Conservation (phyloP, 371 early-diverging fungal genomes). For the Neoconidiobolus thromboides region DNA sequence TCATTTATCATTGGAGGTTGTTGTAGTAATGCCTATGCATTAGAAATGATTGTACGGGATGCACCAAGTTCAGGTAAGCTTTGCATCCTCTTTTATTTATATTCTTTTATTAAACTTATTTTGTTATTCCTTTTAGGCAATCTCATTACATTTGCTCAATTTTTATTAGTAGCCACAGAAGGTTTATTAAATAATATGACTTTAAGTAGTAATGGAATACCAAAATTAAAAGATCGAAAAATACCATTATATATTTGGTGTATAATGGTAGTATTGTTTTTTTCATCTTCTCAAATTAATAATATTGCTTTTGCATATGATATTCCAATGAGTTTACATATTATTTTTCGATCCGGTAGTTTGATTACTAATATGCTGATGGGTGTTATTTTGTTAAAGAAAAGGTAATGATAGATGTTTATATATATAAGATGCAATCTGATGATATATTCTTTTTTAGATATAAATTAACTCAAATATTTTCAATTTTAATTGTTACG, state of each 20-base stretch:
- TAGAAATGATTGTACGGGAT: constrained; percentile 55
- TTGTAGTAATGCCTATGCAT: constrained; percentile 70
- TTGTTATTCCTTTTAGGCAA: constrained; percentile 19
- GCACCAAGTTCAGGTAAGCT: constrained; percentile 4
- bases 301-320: constrained; percentile 60
- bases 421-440: no score
- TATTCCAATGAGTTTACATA: constrained; percentile 74
- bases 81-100: constrained; percentile 2
- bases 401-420: constrained; percentile 23
- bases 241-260: constrained; percentile 60
- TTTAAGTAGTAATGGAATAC: constrained; percentile 21
- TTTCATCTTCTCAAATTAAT: constrained; percentile 55
- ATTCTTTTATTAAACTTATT: constrained; percentile 2
- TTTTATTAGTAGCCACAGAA: constrained; percentile 49
- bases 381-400: constrained; percentile 46
- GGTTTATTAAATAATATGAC: constrained; percentile 42
- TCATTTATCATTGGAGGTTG: constrained; percentile 73
- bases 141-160: constrained; percentile 74
- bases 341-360: constrained; percentile 70
- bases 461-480: constrained; percentile 22
- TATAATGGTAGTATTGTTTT: constrained; percentile 55
- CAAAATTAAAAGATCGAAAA: constrained; percentile 30
- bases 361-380: constrained; percentile 68
- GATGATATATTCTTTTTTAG: constrained; percentile 1
- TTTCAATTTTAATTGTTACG: constrained; percentile 55